Evolutionary conservation across 352 stramenopile genomes (phyloP), one percentile per base, ranked within the genome.

Genomic region (Pythium folliculosum): DNA sequence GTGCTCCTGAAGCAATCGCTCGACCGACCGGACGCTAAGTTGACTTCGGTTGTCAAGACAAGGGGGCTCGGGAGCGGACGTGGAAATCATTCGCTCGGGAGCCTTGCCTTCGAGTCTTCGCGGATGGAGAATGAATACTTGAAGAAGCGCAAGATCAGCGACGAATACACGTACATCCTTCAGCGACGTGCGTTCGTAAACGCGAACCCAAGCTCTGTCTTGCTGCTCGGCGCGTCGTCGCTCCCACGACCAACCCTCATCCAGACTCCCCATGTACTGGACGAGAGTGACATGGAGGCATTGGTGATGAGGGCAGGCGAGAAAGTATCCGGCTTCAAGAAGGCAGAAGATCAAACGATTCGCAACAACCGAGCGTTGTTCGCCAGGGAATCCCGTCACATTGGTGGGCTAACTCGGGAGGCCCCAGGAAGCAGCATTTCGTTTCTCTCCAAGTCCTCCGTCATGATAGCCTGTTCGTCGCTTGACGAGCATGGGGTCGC

Each of bases 81-180:
- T 17, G 37, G 37, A 43, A 43, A 43, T 37, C 48, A n/a, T 10
- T 55, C 17, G 63, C 19, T 48, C 57, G 27, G 49, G 25, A 5
- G 21, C 9, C 35, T 75, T 32, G 54, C 58, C 22, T 81, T 75
- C 51, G 49, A 52, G 3, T 69, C 64, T 27, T 27, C 25, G 4
- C 44, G 59, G 23, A 60, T 71, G 22, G 63, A 76, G 21, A 86
- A 77, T 23, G 70, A 82, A 19, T 89, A 77, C 55, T 69, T 88
- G 48, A 79, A 79, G 58, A 84, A 79, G 60, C 79, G 79, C 30
- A 85, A 81, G 50, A 85, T 93, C 22, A 82, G 81, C 55, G 84
- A 91, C 52, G 84, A 93, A 53, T 86, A 89, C 64, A 61, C 75
- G 12, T 93, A 93, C 58, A 88, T 91, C 65, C 72, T 91, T 23